Evolutionary conservation across 176 grass and related monocot genomes (phyloP), one percentile per base, ranked within the genome.

Genomic region (Pontederia paniculata): DNA sequence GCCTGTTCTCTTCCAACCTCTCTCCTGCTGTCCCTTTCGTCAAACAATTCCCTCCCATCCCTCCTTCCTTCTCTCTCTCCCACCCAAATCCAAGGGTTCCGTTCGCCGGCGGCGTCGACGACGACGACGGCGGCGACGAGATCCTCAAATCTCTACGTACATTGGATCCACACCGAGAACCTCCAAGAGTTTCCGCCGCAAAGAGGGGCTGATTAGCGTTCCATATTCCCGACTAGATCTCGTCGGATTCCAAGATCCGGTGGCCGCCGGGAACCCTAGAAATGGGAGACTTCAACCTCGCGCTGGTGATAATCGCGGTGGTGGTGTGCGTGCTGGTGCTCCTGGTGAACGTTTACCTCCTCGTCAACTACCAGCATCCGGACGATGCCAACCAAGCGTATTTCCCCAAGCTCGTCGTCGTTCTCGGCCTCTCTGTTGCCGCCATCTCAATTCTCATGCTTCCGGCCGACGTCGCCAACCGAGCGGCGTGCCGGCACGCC

Each of bases 211-310:
- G 43, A 52, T 67, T 44, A 37, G 9, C 41, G 50, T 9, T 37
- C 31, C 11, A 21, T 20, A 5, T 19, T 42, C 13, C 50, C 49
- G 17, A 42, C 50, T 53, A 37, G 64, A 67, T 54, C 64, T 9
- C 18, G 5, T 19, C 47, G 9, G 62, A 52, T 65, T 47, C 12
- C 46, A 45, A 13, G 23, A 47, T 28, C 13, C 13, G 15, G 17
- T 50, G 45, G 62, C 49, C 17, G 3, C 15, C 19, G 23, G 37
- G 64, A 44, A 48, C n/a, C 2, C 49, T 2, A 12, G 19, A 49
- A 57, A 98, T 98, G 93, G 94, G 94, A 72, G 94, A 98, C 75
- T 98, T 93, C 87, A 98, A 91, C 67, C n/a, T 98, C 12, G 94
- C 87, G 8, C 83, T 98, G 58, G 83, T 93, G 69, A 88, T 98